Evolutionary conservation across 2,329 filamentous ascomycete species (phyloP), one percentile per base, ranked within the genome.

Genomic region (Clarireedia hainanense): DNA sequence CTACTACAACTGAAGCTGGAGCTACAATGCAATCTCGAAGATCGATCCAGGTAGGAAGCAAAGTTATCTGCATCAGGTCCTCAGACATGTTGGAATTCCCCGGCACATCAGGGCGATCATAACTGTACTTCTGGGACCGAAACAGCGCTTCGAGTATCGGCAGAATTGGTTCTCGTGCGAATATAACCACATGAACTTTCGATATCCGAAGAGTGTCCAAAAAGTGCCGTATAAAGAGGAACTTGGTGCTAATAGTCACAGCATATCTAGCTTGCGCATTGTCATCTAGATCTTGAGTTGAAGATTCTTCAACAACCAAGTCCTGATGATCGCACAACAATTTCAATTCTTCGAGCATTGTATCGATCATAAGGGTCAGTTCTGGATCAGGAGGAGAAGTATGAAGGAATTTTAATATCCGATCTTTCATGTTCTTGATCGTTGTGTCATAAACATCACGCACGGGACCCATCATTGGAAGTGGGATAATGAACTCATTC

Each of bases 241-340:
- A 81, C 61, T 86, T 86, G 54, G 79, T 71, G 66, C 82, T 85
- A 9, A 79, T 76, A 52, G 76, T 76, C 55, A 76, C 74, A 1
- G 76, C 75, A 60, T 81, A 79, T 63, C 76, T 83, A 3, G 65
- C 66, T 61, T 76, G 75, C 52, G 74, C 70, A 23, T 76, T 72
- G 4, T 67, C 64, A 26, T 47, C 43, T 55, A 80, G 69, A 12
- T 40, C 52, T 51, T 68, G 66, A 14, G 63, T 61, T 17, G 74
- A 64, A 2, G 68, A 64, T 6, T 77, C 70, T n/a, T 75, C 75
- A 40, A 76, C 68, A 40, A 80, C 76, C 37, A 80, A 76, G 4
- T 76, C 75, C 4, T 80, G 81, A 40, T 81, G 75, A 63, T 84
- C 80, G 63, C 80, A 83, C 20, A 83, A 69, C 53, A 79, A 76